Percentiles rank a stretch among this genome's conserved stretches.
phyloP scores from a whole-genome alignment of 1,139 yeast species.

The Yarrowia galli region DNA sequence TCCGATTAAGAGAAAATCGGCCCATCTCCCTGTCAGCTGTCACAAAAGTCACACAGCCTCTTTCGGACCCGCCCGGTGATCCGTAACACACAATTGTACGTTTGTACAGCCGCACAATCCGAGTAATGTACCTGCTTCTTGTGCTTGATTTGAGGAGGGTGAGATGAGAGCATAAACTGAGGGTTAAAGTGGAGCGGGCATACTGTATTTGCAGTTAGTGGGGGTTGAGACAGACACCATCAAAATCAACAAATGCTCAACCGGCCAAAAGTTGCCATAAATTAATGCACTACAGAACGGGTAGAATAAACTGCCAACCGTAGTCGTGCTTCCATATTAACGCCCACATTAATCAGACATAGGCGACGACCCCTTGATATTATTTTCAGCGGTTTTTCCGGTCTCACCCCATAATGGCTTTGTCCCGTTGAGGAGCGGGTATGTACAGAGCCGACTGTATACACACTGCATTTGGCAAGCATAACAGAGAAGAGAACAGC shows the following conservation, averaged over 20 bases:
- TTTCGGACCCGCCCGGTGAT: constrained; percentile 5
- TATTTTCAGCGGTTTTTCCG: not conserved
- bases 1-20: not conserved
- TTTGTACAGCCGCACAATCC: constrained; percentile 17
- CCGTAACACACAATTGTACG: not conserved
- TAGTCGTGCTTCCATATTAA: no score
- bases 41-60: not conserved
- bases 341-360: no score
- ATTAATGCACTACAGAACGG: no score
- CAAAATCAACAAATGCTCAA: no score
- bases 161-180: constrained; percentile 5
- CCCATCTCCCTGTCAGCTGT: not conserved
- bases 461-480: constrained; percentile 15
- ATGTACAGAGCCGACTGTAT: constrained; percentile 7
- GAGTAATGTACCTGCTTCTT: constrained; percentile 30
- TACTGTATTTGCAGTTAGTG: not conserved
- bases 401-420: constrained; percentile 12
- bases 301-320: no score
- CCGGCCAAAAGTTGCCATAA: no score
- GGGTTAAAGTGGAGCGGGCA: not conserved
- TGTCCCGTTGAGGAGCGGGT: not conserved
- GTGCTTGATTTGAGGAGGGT: not conserved
- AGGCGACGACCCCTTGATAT: not conserved
- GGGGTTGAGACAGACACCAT: no score
- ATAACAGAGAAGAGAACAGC: constrained; percentile 1